Evolutionary conservation across 169 alveolate genomes (phyloP).

Genomic region (Theileria annulata): DNA sequence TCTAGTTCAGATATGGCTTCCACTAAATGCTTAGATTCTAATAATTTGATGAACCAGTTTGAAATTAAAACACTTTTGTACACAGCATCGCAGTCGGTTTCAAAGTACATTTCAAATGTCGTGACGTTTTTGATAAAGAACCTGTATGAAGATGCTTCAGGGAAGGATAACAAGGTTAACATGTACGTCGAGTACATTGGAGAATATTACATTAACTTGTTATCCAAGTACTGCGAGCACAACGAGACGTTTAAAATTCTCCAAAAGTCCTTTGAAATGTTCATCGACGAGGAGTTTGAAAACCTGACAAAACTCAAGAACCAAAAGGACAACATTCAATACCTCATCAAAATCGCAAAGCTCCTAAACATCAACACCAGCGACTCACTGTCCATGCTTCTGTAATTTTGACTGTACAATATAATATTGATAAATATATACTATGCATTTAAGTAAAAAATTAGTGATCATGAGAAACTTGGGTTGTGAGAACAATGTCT

Average conservation of each 20-base stretch:
- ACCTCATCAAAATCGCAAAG: slow-evolving; percentile 37
- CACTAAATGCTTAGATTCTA: too few species aligned
- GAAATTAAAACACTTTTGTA: background rate
- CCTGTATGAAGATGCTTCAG: background rate
- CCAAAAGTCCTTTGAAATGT: slow-evolving; percentile 23
- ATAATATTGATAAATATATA: background rate
- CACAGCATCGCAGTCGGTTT: background rate
- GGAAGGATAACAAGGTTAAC: too few species aligned
- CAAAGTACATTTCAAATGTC: background rate
- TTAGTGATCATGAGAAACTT: slow-evolving; percentile 24
- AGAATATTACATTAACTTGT: slow-evolving; percentile 55
- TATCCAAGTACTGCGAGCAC: slow-evolving; percentile 38
- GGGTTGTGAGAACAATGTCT: slow-evolving; percentile 58
- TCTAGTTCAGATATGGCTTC: too few species aligned
- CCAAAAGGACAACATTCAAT: slow-evolving; percentile 33
- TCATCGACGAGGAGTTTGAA: slow-evolving; percentile 50
- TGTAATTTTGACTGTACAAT: background rate
- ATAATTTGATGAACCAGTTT: slow-evolving; percentile 1
- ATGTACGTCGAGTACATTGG: slow-evolving; percentile 29
- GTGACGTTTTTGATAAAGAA: background rate
- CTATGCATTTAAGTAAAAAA: background rate
- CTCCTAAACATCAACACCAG: slow-evolving; percentile 21
- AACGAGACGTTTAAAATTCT: slow-evolving; percentile 10
- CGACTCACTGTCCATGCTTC: slow-evolving; percentile 41
- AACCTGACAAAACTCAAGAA: slow-evolving; percentile 17